Evolutionary conservation across 139 green algal genomes (phyloP).

Genomic region (Zygnema circumcarinatum): DNA sequence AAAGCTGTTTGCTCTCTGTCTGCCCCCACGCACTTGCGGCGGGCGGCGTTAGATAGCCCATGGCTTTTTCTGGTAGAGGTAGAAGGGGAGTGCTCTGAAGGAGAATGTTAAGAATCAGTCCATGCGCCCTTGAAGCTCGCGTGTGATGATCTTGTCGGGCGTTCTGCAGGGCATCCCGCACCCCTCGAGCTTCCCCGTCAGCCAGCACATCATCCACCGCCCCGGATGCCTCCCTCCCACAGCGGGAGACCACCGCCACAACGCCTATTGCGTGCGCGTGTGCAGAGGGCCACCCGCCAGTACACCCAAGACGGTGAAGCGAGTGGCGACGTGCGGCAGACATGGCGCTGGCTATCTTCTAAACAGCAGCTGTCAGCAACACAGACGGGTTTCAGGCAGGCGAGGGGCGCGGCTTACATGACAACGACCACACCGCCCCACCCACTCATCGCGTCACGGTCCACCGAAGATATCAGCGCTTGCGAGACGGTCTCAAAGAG

Average conservation of each 20-base stretch:
- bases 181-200: too few species aligned
- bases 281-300: not conserved
- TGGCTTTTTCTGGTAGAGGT: too few species aligned
- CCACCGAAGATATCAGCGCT: slow-evolving; percentile 87
- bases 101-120: slow-evolving; percentile 19
- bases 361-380: too few species aligned
- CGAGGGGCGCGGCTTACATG: slow-evolving; percentile 64
- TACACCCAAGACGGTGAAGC: not conserved
- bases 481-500: slow-evolving; percentile 95
- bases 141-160: slow-evolving; percentile 27
- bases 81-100: not conserved
- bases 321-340: too few species aligned
- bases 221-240: not conserved
- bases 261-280: not conserved
- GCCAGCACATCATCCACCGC: not conserved
- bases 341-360: too few species aligned
- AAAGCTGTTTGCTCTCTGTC: too few species aligned
- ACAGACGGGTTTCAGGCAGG: too few species aligned
- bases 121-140: slow-evolving; percentile 45
- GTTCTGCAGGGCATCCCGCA: slow-evolving; percentile 41
- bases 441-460: slow-evolving; percentile 92
- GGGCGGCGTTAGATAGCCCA: too few species aligned
- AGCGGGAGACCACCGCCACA: not conserved
- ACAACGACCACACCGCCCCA: slow-evolving; percentile 95
- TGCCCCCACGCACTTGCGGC: too few species aligned